Evolutionary conservation across 2,329 filamentous ascomycete species (phyloP).

Genomic region (Fusarium subglutinans): DNA sequence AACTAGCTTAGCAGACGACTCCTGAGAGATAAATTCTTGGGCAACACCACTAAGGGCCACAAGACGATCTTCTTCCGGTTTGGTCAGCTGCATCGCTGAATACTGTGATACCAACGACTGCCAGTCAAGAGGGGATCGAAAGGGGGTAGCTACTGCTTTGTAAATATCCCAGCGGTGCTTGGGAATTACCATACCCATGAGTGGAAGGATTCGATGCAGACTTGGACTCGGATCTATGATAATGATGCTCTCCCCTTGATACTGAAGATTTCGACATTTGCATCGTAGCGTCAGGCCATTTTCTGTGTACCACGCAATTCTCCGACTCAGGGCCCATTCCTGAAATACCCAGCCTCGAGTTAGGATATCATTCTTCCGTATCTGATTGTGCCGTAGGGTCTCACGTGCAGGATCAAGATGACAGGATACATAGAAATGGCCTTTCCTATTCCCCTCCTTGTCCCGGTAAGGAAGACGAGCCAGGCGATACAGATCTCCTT

Average conservation of each 20-base stretch:
- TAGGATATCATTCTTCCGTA: background rate
- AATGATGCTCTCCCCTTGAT: background rate
- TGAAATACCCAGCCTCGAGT: background rate
- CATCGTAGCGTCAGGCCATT: background rate
- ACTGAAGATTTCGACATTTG: background rate
- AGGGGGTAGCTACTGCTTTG: rapidly evolving
- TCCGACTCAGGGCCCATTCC: background rate
- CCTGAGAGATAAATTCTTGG: rapidly evolving
- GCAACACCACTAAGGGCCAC: background rate
- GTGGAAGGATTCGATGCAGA: background rate
- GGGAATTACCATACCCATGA: background rate
- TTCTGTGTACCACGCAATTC: background rate
- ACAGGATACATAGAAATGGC: rapidly evolving
- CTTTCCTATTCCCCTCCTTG: background rate
- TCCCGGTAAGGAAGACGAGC: background rate
- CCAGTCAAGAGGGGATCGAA: background rate
- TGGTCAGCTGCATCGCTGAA: background rate
- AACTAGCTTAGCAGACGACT: background rate
- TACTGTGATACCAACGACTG: background rate
- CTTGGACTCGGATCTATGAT: background rate
- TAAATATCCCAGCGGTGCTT: background rate
- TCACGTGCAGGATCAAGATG: rapidly evolving
- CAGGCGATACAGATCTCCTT: background rate
- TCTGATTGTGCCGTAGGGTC: background rate
- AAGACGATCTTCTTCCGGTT: background rate